These are phyloP conservation scores for Tulasnella sp. DNA, from an alignment of 768 basidiomycete species.

Conservation along the genomic window DNA sequence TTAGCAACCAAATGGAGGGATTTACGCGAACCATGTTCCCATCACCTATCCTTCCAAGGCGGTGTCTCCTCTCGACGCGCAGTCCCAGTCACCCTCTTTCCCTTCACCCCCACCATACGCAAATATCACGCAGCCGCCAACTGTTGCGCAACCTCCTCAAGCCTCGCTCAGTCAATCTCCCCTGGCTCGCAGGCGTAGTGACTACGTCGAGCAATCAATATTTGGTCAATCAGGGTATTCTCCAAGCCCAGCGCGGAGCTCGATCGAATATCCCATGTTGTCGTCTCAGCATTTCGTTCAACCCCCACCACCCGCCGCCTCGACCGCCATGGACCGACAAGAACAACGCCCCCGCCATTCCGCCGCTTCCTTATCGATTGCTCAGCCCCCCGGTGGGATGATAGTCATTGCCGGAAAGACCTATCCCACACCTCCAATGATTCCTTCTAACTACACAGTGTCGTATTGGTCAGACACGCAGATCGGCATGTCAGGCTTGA, in stretches of 20 bases:
- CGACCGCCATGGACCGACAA: slow-evolving; percentile 71
- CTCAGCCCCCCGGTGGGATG: slow-evolving; percentile 46
- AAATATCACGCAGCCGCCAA: slow-evolving; percentile 45
- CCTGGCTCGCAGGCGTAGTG: slow-evolving; percentile 70
- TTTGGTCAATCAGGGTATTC: slow-evolving; percentile 48
- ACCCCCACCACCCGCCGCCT: slow-evolving; percentile 78
- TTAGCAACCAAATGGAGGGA: slow-evolving; percentile 15
- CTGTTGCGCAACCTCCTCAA: slow-evolving; percentile 69
- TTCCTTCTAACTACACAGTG: slow-evolving; percentile 79
- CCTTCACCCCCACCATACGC: slow-evolving; percentile 37
- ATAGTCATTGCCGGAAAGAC: slow-evolving; percentile 42
- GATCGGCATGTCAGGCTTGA: slow-evolving; percentile 81
- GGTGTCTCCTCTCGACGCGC: slow-evolving; percentile 25
- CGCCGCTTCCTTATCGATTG: slow-evolving; percentile 27
- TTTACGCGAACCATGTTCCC: slow-evolving; percentile 38
- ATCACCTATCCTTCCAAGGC: slow-evolving; percentile 16
- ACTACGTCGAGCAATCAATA: slow-evolving; percentile 79
- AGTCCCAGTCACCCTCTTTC: slow-evolving; percentile 31
- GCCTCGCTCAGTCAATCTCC: slow-evolving; percentile 83
- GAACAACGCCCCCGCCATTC: slow-evolving; percentile 58
- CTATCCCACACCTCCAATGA: slow-evolving; percentile 51
- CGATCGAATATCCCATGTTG: slow-evolving; percentile 83
- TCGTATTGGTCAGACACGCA: slow-evolving; percentile 81
- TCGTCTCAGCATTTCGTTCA: slow-evolving; percentile 63
- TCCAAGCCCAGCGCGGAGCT: slow-evolving; percentile 47